phyloP scores from a whole-genome alignment of 1,284 basidiomycete species.

The Boletus semigastroideus region DNA sequence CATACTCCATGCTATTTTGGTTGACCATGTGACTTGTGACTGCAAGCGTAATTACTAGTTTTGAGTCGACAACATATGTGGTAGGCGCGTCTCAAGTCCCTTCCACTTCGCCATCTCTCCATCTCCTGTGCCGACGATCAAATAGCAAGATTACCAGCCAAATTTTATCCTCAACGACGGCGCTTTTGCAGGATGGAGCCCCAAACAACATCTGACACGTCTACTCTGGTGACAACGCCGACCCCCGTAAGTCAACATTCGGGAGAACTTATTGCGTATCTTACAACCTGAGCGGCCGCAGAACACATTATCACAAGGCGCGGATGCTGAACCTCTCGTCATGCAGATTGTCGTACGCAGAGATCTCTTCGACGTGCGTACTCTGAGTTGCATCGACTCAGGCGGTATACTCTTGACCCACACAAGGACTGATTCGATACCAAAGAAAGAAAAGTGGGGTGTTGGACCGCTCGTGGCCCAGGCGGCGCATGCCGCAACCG shows the following conservation, averaged over 20 bases:
- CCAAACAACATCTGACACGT: neutral
- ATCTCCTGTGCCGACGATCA: neutral
- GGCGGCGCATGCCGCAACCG: constrained; percentile 51
- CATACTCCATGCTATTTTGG: neutral
- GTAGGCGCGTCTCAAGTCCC: neutral
- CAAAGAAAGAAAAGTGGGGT: constrained; percentile 47
- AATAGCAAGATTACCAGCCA: neutral
- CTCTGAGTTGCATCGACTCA: neutral
- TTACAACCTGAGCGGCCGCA: neutral
- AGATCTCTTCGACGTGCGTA: constrained; percentile 43
- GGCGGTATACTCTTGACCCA: neutral
- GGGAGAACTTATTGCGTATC: neutral
- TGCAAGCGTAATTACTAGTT: no score
- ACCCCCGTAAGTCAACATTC: constrained; percentile 3
- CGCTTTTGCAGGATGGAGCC: constrained; percentile 8
- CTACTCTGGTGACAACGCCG: neutral
- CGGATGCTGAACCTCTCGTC: constrained; percentile 30
- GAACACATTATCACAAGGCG: neutral
- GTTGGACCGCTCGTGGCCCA: constrained; percentile 58
- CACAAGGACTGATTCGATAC: constrained; percentile 2
- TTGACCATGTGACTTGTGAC: no score
- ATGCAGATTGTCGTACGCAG: constrained; percentile 49
- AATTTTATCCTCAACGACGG: neutral
- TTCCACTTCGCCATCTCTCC: neutral
- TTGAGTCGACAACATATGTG: neutral